These are phyloP conservation scores for Aspergillus oerlinghausenensis DNA, from an alignment of 2,329 filamentous ascomycete genomes.

Conservation along the genomic window DNA sequence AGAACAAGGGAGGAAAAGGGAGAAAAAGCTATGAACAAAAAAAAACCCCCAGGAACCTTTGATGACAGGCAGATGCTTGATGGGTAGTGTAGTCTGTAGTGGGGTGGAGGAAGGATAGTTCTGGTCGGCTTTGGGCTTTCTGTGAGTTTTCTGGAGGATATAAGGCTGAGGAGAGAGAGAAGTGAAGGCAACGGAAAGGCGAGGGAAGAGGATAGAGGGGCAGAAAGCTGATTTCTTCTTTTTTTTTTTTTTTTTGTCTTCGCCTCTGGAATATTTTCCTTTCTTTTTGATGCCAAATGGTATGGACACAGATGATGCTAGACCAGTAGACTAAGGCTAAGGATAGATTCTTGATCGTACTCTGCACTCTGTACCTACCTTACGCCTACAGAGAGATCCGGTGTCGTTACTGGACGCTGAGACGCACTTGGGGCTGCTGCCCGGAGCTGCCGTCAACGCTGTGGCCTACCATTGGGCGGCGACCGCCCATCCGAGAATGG, in stretches of 20 bases:
- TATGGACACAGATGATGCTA: background rate
- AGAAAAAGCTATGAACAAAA: constrained; percentile 3
- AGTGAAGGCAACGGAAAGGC: constrained; percentile 12
- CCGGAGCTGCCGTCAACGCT: too few relatives aligned
- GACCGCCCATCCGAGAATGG: too few relatives aligned
- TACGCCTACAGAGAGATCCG: background rate
- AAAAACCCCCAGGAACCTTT: background rate
- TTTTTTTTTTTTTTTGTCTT: background rate
- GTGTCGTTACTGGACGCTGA: background rate
- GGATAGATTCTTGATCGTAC: background rate
- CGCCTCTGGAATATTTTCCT: background rate
- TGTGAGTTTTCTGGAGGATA: background rate
- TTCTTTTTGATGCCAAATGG: constrained; percentile 1
- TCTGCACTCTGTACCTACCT: background rate
- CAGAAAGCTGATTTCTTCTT: constrained; percentile 3
- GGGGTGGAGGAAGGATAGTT: background rate
- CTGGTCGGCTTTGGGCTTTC: constrained; percentile 1
- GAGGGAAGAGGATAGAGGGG: constrained; percentile 11
- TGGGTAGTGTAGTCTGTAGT: background rate
- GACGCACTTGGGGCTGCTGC: background rate
- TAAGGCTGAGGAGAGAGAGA: constrained; percentile 9
- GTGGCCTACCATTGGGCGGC: too few relatives aligned
- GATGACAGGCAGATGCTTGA: background rate
- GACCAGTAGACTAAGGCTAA: background rate
- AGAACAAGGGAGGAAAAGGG: constrained; percentile 12